These are phyloP conservation scores for Diphasiastrum complanatum DNA, from an alignment of 83 land plant species.

Conservation along the genomic window DNA sequence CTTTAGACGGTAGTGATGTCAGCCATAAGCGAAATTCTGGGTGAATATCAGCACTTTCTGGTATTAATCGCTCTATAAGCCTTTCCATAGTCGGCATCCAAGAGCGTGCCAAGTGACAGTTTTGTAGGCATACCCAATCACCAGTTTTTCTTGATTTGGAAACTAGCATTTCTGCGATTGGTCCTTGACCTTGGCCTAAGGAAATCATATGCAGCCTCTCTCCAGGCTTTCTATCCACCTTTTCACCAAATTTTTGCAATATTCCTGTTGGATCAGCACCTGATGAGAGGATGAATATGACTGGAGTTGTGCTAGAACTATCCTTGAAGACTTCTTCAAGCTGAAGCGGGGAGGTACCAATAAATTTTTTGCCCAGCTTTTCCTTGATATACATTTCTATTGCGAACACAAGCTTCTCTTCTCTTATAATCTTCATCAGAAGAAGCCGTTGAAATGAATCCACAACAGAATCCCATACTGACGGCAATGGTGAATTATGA, in stretches of 20 bases:
- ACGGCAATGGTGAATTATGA: slow-evolving; percentile 14
- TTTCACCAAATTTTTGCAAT: slow-evolving; percentile 36
- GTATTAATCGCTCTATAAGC: slow-evolving; percentile 29
- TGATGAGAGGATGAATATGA: slow-evolving; percentile 32
- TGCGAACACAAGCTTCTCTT: slow-evolving; percentile 30
- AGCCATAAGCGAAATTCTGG: slow-evolving; percentile 40
- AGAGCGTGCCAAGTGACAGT: slow-evolving; percentile 37
- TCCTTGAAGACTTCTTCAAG: slow-evolving; percentile 35
- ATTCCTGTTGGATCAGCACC: slow-evolving; percentile 40
- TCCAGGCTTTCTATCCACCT: slow-evolving; percentile 27
- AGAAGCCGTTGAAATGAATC: slow-evolving; percentile 25
- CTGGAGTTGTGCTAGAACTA: slow-evolving; percentile 26
- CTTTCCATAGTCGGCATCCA: slow-evolving; percentile 38
- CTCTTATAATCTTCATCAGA: slow-evolving; percentile 25
- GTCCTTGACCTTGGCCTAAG: slow-evolving; percentile 39
- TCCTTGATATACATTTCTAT: slow-evolving; percentile 17
- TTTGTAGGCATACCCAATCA: slow-evolving; percentile 41
- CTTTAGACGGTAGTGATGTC: slow-evolving; percentile 29
- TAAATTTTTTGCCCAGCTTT: slow-evolving; percentile 28
- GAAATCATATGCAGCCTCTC: slow-evolving; percentile 39
- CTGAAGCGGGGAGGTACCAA: slow-evolving; percentile 26
- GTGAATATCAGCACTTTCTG: slow-evolving; percentile 27
- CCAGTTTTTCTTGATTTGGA: slow-evolving; percentile 35
- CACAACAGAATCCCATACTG: slow-evolving; percentile 4
- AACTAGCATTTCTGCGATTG: slow-evolving; percentile 33